These are phyloP conservation scores for Pelargonium cotyledonis DNA, from an alignment of 441 rosid species.

Conservation along the genomic window DNA sequence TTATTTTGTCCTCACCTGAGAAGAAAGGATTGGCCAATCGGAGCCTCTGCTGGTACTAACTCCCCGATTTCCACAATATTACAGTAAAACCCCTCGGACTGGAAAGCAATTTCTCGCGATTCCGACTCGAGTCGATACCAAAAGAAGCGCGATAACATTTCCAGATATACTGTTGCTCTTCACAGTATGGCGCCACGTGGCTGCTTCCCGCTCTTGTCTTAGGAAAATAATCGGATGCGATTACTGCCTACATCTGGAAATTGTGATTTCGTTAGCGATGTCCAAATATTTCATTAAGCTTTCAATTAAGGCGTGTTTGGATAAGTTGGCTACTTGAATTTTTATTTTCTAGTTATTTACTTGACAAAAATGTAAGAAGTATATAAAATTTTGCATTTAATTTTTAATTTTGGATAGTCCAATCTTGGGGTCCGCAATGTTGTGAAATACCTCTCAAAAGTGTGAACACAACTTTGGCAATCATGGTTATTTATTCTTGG, in stretches of 20 bases:
- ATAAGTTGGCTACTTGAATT: too few species aligned
- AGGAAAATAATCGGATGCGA: background rate
- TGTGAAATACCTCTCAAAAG: too few species aligned
- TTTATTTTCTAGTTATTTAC: too few species aligned
- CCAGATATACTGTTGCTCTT: background rate
- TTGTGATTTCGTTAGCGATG: too few species aligned
- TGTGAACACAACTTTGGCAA: too few species aligned
- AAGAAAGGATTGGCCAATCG: background rate
- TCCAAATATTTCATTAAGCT: too few species aligned
- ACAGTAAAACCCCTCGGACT: conserved; percentile 3
- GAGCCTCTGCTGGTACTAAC: background rate
- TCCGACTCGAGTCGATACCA: background rate
- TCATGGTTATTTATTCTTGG: too few species aligned
- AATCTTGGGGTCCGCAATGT: too few species aligned
- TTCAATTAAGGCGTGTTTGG: too few species aligned
- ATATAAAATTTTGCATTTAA: too few species aligned
- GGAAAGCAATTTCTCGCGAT: background rate
- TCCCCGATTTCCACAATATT: background rate
- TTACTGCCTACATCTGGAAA: background rate
- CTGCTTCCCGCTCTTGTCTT: background rate
- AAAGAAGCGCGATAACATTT: conserved; percentile 2
- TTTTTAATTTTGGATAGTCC: too few species aligned
- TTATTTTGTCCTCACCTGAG: conserved; percentile 2
- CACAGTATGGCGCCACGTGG: background rate
- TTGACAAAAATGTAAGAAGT: too few species aligned